Evolutionary conservation across 1,284 basidiomycete species (phyloP), one percentile per base, ranked within the genome.

Genomic region (Tausonia pullulans): DNA sequence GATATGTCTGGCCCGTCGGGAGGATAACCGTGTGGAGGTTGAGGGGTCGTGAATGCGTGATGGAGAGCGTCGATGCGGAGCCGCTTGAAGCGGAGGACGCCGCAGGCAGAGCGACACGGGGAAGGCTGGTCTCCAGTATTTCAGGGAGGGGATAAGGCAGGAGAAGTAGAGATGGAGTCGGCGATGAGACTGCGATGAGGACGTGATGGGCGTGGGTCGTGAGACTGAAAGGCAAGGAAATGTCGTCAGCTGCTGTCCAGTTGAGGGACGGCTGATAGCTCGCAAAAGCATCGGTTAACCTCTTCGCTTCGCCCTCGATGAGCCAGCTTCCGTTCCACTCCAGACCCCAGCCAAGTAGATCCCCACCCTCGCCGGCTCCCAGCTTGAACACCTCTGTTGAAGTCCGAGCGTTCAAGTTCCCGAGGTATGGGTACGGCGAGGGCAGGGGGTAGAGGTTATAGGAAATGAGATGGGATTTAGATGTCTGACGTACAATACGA

Each of bases 351-450:
- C 91, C 88, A 14, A 88, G 81, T 5, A 84, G 82, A 66, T 90
- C 81, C 39, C 92, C 89, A 1, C 90, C 90, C 72, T 94, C 90
- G 60, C 90, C 91, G 8, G 90, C 83, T 41, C 90, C 90, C 11
- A 84, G 79, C 16, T 87, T 76, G 73, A 90, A 89, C 71, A 81
- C 84, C 61, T 81, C 81, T 69, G 81, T 84, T 58, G 82, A 81
- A 72, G 76, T 82, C 44, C 77, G 74, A 57, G 79, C 79, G 65
- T 46, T 68, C 61, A 5, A 67, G 64, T 39, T 56, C 40, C 62
- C 62, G 46, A 69, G 67, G 59, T 74, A 76, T 0, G 70, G 71
- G n/a, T 60, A 80, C 3, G 78, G 74, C 66, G 81, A 77, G 27
- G 81, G 78, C 61, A 82, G 80, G 67, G 85, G 83, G 43, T 83